Evolutionary conservation across 2,329 filamentous ascomycete species (phyloP).

Genomic region (Lojkania enalia): DNA sequence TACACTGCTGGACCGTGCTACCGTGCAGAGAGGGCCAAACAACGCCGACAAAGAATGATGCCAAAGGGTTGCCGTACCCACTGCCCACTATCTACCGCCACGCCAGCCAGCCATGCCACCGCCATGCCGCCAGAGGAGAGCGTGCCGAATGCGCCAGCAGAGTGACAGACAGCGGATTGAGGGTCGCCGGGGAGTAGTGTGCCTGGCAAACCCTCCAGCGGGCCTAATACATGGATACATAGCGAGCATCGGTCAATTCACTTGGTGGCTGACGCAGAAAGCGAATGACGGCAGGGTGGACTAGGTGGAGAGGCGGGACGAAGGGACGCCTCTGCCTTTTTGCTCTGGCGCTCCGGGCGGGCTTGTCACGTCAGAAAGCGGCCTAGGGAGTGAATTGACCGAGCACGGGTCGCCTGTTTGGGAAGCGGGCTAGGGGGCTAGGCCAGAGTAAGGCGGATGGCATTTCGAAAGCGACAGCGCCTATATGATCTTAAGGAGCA

Average conservation of each 20-base stretch:
- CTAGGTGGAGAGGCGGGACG: constrained; percentile 34
- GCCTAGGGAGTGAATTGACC: constrained; percentile 6
- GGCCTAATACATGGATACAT: too few relatives aligned
- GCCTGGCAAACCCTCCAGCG: too few relatives aligned
- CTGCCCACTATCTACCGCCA: not conserved
- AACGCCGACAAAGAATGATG: not conserved
- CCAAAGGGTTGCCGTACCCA: not conserved
- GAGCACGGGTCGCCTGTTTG: not conserved
- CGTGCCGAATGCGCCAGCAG: too few relatives aligned
- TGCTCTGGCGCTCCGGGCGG: constrained; percentile 33
- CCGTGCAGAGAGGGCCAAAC: not conserved
- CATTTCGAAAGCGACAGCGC: constrained; percentile 18
- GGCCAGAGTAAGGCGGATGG: constrained; percentile 18
- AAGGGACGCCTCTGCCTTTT: constrained; percentile 22
- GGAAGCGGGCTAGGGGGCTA: constrained; percentile 17
- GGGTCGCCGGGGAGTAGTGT: too few relatives aligned
- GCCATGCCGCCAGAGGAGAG: not conserved
- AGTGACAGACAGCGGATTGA: too few relatives aligned
- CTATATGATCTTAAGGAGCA: not conserved
- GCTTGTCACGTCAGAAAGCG: too few relatives aligned
- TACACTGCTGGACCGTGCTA: not conserved
- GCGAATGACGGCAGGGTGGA: constrained; percentile 31
- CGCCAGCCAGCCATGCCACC: not conserved
- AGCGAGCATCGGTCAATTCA: too few relatives aligned
- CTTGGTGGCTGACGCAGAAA: constrained; percentile 1